Percentiles rank a stretch among this genome's conserved stretches.
These are phyloP conservation scores for Kandelia obovata DNA, from an alignment of 345 rosid species.

Conservation along the genomic window DNA sequence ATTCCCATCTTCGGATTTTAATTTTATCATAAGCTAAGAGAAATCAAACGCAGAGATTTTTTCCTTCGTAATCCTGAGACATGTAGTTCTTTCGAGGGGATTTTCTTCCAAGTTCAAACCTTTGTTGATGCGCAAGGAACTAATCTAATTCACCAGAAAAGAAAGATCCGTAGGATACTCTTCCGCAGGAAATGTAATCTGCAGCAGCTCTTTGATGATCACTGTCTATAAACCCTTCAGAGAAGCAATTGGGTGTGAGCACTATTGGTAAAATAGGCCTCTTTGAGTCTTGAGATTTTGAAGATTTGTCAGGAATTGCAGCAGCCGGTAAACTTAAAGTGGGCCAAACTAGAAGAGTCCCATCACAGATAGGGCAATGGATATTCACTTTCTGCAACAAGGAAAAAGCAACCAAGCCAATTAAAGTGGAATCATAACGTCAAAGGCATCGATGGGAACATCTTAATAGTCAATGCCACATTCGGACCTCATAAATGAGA, in stretches of 20 bases:
- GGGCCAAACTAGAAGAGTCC: background rate
- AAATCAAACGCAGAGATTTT: background rate
- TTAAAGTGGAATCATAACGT: too few relatives aligned
- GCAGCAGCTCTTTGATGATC: background rate
- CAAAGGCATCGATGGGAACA: too few relatives aligned
- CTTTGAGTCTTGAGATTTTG: background rate
- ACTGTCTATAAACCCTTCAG: background rate
- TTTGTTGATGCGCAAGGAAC: slow-evolving; percentile 1
- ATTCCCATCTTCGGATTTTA: too few relatives aligned
- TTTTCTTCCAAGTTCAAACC: slow-evolving; percentile 12
- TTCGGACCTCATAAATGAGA: too few relatives aligned
- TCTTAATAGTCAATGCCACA: too few relatives aligned
- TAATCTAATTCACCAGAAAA: background rate
- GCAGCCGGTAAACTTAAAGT: background rate
- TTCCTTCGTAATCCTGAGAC: slow-evolving; percentile 13
- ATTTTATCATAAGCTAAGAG: background rate
- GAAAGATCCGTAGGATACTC: background rate
- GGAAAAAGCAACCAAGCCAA: too few relatives aligned
- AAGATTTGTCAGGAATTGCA: background rate
- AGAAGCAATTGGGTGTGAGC: background rate
- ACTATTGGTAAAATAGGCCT: background rate
- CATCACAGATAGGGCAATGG: background rate
- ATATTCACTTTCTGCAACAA: too few relatives aligned
- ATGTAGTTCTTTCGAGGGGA: slow-evolving; percentile 14
- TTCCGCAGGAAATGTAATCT: slow-evolving; percentile 1